Evolutionary conservation across 768 basidiomycete genomes (phyloP).

Genomic region (Lactifluus piperatus): DNA sequence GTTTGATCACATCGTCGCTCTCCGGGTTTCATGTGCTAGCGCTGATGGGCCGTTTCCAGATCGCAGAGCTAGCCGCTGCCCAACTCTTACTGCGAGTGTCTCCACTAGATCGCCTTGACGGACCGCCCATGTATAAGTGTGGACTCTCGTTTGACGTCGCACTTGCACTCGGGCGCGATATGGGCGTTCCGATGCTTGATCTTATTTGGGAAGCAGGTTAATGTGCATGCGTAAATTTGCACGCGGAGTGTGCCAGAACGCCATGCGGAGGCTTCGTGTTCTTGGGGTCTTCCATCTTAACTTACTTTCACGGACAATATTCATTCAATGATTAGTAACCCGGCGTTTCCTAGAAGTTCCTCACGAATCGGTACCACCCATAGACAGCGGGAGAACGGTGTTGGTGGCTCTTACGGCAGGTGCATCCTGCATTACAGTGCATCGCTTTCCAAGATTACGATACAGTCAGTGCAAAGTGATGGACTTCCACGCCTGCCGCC

Average conservation of each 20-base stretch:
- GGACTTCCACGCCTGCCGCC: not conserved
- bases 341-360: too few species aligned
- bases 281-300: not conserved
- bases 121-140: constrained; percentile 64
- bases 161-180: constrained; percentile 45
- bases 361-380: not conserved
- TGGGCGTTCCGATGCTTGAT: constrained; percentile 54
- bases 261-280: not conserved
- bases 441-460: too few species aligned
- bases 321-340: too few species aligned
- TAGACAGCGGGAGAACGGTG: not conserved
- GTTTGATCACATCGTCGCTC: not conserved
- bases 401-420: too few species aligned
- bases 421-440: too few species aligned
- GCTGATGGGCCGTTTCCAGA: constrained; percentile 31
- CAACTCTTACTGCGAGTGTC: constrained; percentile 61
- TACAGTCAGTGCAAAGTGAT: not conserved
- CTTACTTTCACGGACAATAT: not conserved
- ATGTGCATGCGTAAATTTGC: not conserved
- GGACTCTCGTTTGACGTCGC: constrained; percentile 55
- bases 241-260: not conserved
- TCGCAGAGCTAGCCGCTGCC: constrained; percentile 55
- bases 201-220: constrained; percentile 49
- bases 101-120: constrained; percentile 53
- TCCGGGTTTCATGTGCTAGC: not conserved